Conservation (phyloP, 2,329 filamentous ascomycete species). For the Lomentospora prolificans region DNA sequence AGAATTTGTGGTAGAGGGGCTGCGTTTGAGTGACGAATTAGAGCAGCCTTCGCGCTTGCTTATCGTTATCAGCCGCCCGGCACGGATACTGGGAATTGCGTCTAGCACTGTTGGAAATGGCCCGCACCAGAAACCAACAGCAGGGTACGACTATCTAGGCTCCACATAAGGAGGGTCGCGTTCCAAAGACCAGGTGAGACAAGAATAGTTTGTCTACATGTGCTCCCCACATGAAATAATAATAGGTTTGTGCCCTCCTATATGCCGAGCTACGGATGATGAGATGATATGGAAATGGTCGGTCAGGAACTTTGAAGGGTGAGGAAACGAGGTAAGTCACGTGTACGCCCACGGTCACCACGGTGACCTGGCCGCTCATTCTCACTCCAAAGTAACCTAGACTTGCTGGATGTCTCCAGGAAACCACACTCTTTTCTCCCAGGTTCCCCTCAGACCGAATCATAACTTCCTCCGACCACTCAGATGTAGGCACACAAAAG, state of each 20-base stretch:
- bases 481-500: background rate
- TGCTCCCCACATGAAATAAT: background rate
- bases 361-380: background rate
- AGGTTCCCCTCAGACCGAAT: background rate
- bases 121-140: background rate
- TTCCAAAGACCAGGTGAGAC: background rate
- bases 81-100: background rate
- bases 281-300: no score
- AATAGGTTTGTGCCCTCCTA: background rate
- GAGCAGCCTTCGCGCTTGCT: slow-evolving; percentile 16
- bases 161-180: background rate
- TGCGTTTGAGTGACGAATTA: slow-evolving; percentile 14
- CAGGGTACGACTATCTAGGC: background rate
- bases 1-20: slow-evolving; percentile 8
- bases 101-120: background rate
- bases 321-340: background rate
- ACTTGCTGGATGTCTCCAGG: no score
- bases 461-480: background rate
- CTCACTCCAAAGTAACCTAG: no score
- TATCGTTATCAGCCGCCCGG: slow-evolving; percentile 19
- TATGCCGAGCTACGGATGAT: background rate
- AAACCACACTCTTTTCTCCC: no score
- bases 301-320: no score
- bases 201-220: background rate
- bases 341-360: no score